Base-by-base conservation (phyloP, 805 yeast species). In the Yarrowia keelungensis region DNA sequence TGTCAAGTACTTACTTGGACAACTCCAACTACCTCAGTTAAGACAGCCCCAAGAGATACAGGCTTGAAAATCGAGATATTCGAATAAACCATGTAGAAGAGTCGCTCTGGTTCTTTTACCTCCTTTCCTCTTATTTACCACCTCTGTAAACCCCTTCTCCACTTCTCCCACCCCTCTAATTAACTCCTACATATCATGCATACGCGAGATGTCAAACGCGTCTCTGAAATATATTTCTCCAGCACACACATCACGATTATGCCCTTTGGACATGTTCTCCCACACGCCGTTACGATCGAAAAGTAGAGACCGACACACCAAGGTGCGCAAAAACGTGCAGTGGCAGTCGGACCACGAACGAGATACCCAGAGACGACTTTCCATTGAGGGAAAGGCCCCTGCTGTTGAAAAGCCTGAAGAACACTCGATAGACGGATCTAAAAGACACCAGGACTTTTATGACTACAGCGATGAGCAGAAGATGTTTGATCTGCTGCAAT, bases 381-480 rank as follows among this genome's bases (percentile, higher is more conserved):
- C 53, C n/a, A 15, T 14, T 14, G 56, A 10, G 10, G 39, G 45
- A 3, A 26, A 3, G 32, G 32, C 32, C 2, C 32, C 32, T 26
- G 32, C 1, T 8, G 16, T 35, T 2, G 11, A 36, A 39, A n/a
- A 19, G 43, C 12, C 43, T 4, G 12, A 42, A 4, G 42, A 56
- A n/a, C 7, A 8, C 14, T 41, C 49, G 64, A 16, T 42, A 59
- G 65, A 59, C 9, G 65, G 65, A 5, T 59, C 65, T 10, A 43
- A n/a, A 14, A 15, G 65, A 45, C 65, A 59, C 51, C 41, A 59
- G 50, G 51, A 59, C 11, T 43, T 35, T 9, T 59, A 59, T 9
- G 65, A 59, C 42, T 59, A 59, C 65, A 59, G 35, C 42, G 65
- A 59, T 19, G 65, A 59, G 26, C 51, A 32, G 35, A 35, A 32